Conservation (phyloP, 1,284 basidiomycete genomes). For the Mycena citricolor region DNA sequence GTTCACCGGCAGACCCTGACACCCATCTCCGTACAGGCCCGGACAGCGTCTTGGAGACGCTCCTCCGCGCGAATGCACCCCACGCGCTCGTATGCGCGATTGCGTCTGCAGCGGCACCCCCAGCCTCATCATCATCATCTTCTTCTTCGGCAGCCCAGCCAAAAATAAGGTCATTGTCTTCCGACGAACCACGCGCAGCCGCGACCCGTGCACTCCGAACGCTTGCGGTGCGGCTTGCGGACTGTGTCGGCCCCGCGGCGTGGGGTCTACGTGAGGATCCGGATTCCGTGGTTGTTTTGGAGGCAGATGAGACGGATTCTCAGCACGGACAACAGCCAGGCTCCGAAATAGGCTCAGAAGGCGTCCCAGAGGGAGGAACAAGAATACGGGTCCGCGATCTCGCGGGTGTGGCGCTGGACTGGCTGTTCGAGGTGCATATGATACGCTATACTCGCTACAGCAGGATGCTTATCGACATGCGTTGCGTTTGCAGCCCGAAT, state of each 20-base stretch:
- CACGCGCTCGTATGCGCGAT: conserved; percentile 20
- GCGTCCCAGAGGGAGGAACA: no score
- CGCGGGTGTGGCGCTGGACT: conserved; percentile 55
- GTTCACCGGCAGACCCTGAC: no score
- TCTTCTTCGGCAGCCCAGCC: conserved; percentile 59
- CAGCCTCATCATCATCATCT: no score
- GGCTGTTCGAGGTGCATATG: conserved; percentile 54
- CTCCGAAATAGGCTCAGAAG: no score
- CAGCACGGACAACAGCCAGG: no score
- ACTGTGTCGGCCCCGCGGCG: conserved; percentile 61
- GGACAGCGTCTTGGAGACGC: conserved; percentile 52
- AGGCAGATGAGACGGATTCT: no score
- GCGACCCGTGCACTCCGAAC: conserved; percentile 62
- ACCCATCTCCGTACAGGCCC: no score
- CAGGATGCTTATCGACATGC: no score
- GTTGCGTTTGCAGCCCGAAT: conserved; percentile 45
- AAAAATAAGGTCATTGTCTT: no score
- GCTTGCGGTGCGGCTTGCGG: conserved; percentile 55
- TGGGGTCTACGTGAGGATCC: conserved; percentile 58
- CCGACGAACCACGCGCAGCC: conserved; percentile 57
- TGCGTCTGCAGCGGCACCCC: conserved; percentile 46
- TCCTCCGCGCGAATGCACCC: conserved; percentile 48
- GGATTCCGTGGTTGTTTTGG: no score
- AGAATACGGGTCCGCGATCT: conserved; percentile 46
- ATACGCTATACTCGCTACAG: no score